Percentiles rank a stretch among this genome's conserved stretches.
These are phyloP conservation scores for Ceratobasidium sp. DNA, from an alignment of 1,284 basidiomycete genomes.

Conservation along the genomic window DNA sequence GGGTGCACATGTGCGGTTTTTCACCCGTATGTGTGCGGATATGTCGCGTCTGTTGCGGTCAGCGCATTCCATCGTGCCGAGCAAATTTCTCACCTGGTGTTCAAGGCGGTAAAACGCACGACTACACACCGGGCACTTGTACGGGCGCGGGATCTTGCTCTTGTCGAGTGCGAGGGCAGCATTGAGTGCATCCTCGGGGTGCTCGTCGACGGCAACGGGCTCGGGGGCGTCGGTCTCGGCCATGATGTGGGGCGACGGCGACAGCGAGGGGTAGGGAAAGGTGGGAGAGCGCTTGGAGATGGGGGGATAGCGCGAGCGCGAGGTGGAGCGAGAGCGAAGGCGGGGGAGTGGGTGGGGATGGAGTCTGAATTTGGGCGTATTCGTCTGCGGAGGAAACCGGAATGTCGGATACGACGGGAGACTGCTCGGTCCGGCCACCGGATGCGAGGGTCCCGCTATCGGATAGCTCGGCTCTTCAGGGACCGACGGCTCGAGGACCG, in stretches of 20 bases:
- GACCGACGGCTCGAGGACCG: slow-evolving; percentile 15
- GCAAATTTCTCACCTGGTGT: slow-evolving; percentile 73
- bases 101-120: slow-evolving; percentile 90
- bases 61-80: slow-evolving; percentile 39
- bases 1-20: slow-evolving; percentile 93
- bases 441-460: slow-evolving; percentile 11
- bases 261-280: slow-evolving; percentile 20
- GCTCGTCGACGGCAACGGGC: slow-evolving; percentile 21
- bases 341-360: slow-evolving; percentile 35
- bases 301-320: slow-evolving; percentile 27
- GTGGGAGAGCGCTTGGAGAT: slow-evolving; percentile 11
- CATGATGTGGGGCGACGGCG: slow-evolving; percentile 23
- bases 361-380: slow-evolving; percentile 30
- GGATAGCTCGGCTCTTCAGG: slow-evolving; percentile 33
- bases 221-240: neutral
- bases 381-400: slow-evolving; percentile 34
- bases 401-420: slow-evolving; percentile 17
- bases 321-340: slow-evolving; percentile 32
- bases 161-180: slow-evolving; percentile 48
- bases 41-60: slow-evolving; percentile 80
- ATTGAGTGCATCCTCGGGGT: slow-evolving; percentile 18
- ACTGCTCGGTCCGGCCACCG: slow-evolving; percentile 29
- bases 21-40: slow-evolving; percentile 98
- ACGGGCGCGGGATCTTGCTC: slow-evolving; percentile 73
- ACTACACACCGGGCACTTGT: slow-evolving; percentile 95